Base-by-base conservation (phyloP, 2,329 filamentous ascomycete species). In the Talaromyces sp. region DNA sequence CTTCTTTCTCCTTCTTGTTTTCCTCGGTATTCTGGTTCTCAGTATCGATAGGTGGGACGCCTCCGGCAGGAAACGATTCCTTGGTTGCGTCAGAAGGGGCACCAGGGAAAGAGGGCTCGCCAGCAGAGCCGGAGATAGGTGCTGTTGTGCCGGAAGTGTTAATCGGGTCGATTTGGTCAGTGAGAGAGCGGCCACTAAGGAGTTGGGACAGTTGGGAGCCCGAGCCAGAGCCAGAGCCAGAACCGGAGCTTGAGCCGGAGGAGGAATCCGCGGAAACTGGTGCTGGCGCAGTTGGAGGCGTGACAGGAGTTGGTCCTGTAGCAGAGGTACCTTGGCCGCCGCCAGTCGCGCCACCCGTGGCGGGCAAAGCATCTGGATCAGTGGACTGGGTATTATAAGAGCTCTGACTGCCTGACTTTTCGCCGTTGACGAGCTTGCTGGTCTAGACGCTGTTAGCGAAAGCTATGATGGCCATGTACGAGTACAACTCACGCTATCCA, bases 201-300 rank as follows among this genome's bases (percentile, higher is more conserved):
- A 67, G 14, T 66, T 48, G 56, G 22, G 47, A 47, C n/a, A 48
- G 54, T 13, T 22, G 7, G 61, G 37, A 41, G 24, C 50, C 39
- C n/a, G 62, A 52, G 27, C 27, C 27, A 31, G 27, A 31, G 3
- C 27, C 27, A 2, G 27, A 52, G 79, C 75, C 67, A 79, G 45
- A 1, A 77, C 62, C 80, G 78, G 31, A 3, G 48, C 33, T 82
- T 81, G 79, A 56, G 71, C 67, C 61, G 74, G 57, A 71, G 74
- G 65, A 41, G 62, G 52, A 19, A 6, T 7, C 27, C 27, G 5
- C 7, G 5, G 27, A 31, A 0, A 31, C 27, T 6, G 27, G 27
- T 31, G 27, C 27, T 6, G 27, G 27, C 1, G 27, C 3, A 31
- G 27, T 31, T 31, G 27, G 27, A 31, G 27, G 22, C 22, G 22